A percentile compares a stretch with the other conserved stretches of the same genome.
phyloP scores from a whole-genome alignment of 176 grass and related monocot genomes.

The Ensete ventricosum region DNA sequence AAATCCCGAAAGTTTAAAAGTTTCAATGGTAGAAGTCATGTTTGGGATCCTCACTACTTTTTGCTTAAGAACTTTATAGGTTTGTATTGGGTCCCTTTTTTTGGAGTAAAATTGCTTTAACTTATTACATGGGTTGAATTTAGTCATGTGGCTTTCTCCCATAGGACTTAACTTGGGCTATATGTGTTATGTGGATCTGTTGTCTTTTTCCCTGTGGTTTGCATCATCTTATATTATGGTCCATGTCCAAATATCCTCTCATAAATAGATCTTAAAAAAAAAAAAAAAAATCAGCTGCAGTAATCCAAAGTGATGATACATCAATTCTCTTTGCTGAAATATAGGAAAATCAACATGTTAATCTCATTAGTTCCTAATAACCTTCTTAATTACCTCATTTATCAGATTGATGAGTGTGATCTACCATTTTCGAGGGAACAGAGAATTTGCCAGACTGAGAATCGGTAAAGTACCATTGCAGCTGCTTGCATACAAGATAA shows the following conservation, averaged over 20 bases:
- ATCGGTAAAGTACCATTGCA: constrained; percentile 45
- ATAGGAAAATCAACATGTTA: neutral
- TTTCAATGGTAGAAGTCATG: too few species aligned
- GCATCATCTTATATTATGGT: neutral
- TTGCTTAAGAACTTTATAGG: neutral
- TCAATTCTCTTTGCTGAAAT: neutral
- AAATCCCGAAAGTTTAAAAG: neutral
- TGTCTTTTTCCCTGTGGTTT: neutral
- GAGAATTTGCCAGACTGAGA: constrained; percentile 77
- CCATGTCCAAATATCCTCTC: neutral
- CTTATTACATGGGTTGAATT: neutral
- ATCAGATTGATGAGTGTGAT: constrained; percentile 71
- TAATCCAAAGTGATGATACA: neutral
- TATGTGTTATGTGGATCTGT: neutral
- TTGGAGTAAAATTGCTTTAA: neutral
- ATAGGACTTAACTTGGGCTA: neutral
- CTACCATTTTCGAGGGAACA: constrained; percentile 62
- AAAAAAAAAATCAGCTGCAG: too few species aligned
- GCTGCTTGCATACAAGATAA: neutral
- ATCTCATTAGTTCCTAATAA: neutral
- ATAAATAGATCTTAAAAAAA: too few species aligned
- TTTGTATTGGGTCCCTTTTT: neutral
- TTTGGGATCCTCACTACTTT: neutral
- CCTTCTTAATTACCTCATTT: constrained; percentile 21
- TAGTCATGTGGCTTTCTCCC: neutral